These are phyloP conservation scores for Tagetes patula DNA, from an alignment of 129 eudicot genomes.

Conservation along the genomic window DNA sequence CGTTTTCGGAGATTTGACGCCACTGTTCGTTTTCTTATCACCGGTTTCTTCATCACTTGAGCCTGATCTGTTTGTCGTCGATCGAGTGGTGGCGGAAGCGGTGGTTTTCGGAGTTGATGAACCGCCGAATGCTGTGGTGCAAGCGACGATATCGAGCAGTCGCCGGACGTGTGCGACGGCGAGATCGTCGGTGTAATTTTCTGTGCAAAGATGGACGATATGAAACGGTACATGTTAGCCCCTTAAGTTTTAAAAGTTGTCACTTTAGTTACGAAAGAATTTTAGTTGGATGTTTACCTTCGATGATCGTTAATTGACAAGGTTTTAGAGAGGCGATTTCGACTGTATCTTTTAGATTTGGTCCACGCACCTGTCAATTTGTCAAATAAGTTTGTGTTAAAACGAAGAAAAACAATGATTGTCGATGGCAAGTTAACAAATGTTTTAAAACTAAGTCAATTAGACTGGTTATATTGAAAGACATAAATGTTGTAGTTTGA, in stretches of 20 bases:
- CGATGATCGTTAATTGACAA: slow-evolving; percentile 60
- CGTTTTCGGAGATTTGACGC: slow-evolving; percentile 41
- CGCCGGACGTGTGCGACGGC: slow-evolving; percentile 88
- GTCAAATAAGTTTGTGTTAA: not conserved
- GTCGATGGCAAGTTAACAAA: no score
- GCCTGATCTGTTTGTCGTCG: slow-evolving; percentile 38
- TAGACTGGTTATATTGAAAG: no score
- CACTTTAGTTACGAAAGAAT: not conserved
- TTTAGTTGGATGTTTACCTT: slow-evolving; percentile 45
- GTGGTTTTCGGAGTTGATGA: slow-evolving; percentile 46
- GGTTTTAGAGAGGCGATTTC: slow-evolving; percentile 78
- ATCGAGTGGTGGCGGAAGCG: slow-evolving; percentile 33
- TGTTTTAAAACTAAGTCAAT: no score
- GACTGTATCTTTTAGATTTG: slow-evolving; percentile 65
- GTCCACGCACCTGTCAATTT: slow-evolving; percentile 70
- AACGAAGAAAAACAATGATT: no score
- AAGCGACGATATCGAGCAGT: slow-evolving; percentile 84
- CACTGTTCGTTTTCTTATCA: slow-evolving; percentile 33
- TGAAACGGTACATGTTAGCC: not conserved
- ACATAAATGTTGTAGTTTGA: no score
- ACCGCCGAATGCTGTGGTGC: slow-evolving; percentile 78
- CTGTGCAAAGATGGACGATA: slow-evolving; percentile 32
- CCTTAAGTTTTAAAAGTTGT: slow-evolving; percentile 18
- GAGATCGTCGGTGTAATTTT: slow-evolving; percentile 69
- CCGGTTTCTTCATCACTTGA: slow-evolving; percentile 44